Evolutionary conservation across 345 rosid genomes (phyloP), one percentile per base, ranked within the genome.

Genomic region (Camelina hispida): DNA sequence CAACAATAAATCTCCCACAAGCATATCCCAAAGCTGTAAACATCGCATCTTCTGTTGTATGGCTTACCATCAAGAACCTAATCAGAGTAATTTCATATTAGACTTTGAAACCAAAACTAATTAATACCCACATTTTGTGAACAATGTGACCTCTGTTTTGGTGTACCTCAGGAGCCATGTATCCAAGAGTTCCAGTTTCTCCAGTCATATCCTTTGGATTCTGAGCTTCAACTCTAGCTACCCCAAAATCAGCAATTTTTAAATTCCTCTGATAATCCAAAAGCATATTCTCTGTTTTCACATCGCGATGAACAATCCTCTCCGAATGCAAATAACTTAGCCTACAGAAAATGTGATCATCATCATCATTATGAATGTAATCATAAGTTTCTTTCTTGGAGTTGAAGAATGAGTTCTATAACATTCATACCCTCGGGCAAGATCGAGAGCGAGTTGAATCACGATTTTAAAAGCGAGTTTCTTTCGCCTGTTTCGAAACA

Each of bases 191-290:
- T 38, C 98, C 99, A 50, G 97, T 96, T 88, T 92, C 99, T 69
- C 99, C 99, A 58, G 99, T 96, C 99, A 96, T 96, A 69, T 96
- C 98, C 54, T 81, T 72, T 78, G 97, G 98, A 84, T 96, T 96
- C 81, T 87, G 96, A 84, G 98, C 99, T 84, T 93, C 99, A 61
- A 96, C 98, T 64, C 99, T 96, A 5, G 99, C 99, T 66, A 96
- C 99, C 0, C 99, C 99, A 81, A 96, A 96, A 86, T 96, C 99
- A 71, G 99, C 99, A 73, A 96, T 96, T 83, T 93, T 96, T 40
- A 96, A 82, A 71, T 52, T 88, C 82, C 90, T 85, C 5, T 83
- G 79, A 54, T 74, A 22, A 83, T 96, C 96, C 70, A 96, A 77
- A 47, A 96, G 78, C 99, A 96, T 91, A 65, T 96, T 96, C 71